Evolutionary conservation across 352 stramenopile genomes (phyloP).

Genomic region (Phytophthora hybrid): DNA sequence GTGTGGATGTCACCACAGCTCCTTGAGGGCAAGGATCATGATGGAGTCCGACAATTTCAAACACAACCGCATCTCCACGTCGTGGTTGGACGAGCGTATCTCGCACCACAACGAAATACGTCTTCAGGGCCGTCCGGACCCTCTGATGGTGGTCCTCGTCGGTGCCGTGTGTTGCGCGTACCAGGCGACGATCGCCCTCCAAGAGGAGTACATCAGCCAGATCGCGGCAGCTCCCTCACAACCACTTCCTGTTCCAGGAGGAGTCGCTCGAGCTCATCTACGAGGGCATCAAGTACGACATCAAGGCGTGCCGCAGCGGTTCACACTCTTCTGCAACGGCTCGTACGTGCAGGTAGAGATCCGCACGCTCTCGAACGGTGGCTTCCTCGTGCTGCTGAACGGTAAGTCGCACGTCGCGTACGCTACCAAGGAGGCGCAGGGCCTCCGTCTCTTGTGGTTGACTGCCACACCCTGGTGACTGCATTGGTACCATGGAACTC

Average conservation of each 20-base stretch:
- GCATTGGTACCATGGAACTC: conserved; percentile 97
- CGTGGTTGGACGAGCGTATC: conserved; percentile 98
- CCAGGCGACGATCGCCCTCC: conserved; percentile 74
- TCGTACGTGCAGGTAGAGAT: conserved; percentile 95
- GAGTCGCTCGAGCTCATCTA: conserved; percentile 98
- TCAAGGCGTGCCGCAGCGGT: conserved; percentile 93
- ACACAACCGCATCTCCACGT: conserved; percentile 98
- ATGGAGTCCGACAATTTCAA: conserved; percentile 99
- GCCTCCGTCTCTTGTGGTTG: conserved; percentile 94
- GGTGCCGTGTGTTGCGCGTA: conserved; percentile 89
- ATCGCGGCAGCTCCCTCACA: conserved; percentile 94
- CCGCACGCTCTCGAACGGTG: conserved; percentile 96
- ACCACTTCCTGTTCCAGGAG: conserved; percentile 84
- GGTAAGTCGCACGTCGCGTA: conserved; percentile 98
- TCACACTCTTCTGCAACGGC: conserved; percentile 92
- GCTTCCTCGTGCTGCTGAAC: conserved; percentile 97
- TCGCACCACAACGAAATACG: conserved; percentile 92
- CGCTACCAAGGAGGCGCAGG: conserved; percentile 91
- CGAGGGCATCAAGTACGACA: conserved; percentile 98
- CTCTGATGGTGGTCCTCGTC: conserved; percentile 89
- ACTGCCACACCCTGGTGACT: conserved; percentile 97
- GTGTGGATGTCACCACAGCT: no score
- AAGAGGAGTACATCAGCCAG: conserved; percentile 85
- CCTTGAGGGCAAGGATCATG: no score
- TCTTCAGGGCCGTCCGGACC: conserved; percentile 83